Percentiles rank a stretch among this genome's conserved stretches.
phyloP scores from a whole-genome alignment of 306 rosid genomes.

The Acmispon strigosus region DNA sequence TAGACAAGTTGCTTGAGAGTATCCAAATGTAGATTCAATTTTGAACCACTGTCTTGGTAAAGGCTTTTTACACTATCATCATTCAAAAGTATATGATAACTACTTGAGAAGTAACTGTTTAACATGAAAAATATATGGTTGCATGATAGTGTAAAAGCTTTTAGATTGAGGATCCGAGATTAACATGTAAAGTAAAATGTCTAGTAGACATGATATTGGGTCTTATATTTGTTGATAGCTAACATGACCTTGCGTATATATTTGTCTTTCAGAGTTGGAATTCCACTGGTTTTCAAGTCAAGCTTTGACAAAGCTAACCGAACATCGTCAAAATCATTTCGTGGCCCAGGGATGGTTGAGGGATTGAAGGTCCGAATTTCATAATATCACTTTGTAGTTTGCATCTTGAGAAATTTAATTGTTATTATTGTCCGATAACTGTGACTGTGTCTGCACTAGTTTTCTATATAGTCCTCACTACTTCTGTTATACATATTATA shows the following conservation, averaged over 20 bases:
- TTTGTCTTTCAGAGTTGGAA: slow-evolving; percentile 61
- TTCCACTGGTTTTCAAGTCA: slow-evolving; percentile 90
- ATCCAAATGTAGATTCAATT: not conserved
- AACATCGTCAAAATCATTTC: slow-evolving; percentile 91
- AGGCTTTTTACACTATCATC: not conserved
- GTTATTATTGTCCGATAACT: not conserved
- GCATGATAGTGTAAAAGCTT: not conserved
- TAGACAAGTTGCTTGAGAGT: too few relatives aligned
- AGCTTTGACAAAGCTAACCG: slow-evolving; percentile 98
- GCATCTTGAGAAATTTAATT: slow-evolving; percentile 16
- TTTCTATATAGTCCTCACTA: not conserved
- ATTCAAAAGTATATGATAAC: not conserved
- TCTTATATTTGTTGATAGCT: slow-evolving; percentile 6
- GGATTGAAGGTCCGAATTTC: slow-evolving; percentile 66
- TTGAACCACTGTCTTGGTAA: not conserved
- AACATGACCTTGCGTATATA: not conserved
- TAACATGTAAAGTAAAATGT: not conserved
- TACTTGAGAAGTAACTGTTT: slow-evolving; percentile 1
- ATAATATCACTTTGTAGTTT: slow-evolving; percentile 3
- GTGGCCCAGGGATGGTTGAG: slow-evolving; percentile 89
- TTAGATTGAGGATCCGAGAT: not conserved
- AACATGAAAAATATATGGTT: not conserved
- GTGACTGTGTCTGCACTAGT: not conserved
- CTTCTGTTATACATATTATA: not conserved
- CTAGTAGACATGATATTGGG: not conserved